Evolutionary conservation across 2,329 filamentous ascomycete genomes (phyloP), one percentile per base, ranked within the genome.

Genomic region (Verruconis gallopava): DNA sequence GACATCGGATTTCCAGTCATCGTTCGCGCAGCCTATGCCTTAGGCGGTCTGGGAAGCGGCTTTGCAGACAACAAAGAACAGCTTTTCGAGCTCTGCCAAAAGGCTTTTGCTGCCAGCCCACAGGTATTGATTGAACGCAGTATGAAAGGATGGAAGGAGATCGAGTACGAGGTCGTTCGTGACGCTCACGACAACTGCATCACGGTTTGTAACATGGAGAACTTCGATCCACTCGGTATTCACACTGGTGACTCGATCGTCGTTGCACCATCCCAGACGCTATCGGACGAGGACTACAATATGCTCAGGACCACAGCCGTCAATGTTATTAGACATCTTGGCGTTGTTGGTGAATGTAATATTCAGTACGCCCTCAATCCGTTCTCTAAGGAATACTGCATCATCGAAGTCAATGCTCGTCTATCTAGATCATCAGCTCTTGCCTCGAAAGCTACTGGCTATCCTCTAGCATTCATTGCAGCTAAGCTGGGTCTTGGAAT

Each of bases 131-230:
- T 98, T 53, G 91, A 98, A 68, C 79, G 84, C 61, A 93, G 85
- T 67, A 96, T 98, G 89, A 96, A 96, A 69, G 91, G 91, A 46
- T 98, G 91, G 91, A 98, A 98, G 64, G 91, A 98, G 64, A 93
- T 96, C 48, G 91, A 98, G 63, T 98, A 96, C 58, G 91, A 98
- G 63, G 91, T 96, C 47, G 91, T 98, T 32, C 81, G 91, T 55
- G 91, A 96, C 68, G 82, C 79, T 44, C 79, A 85, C 53, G 88
- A 98, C 67, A 96, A 96, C 72, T 98, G 91, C 61, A 96, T 98
- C 59, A 98, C 91, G 4, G 91, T 98, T 47, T 98, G 91, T 64
- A 98, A 98, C 69, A 96, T 98, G 91, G 91, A 98, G 68, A 98
- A 98, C 67, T 98, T 98, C 56, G 91, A 98, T 61, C 91, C 91